phyloP scores from a whole-genome alignment of 1,284 basidiomycete species.

The Stygiomarasmius scandens region DNA sequence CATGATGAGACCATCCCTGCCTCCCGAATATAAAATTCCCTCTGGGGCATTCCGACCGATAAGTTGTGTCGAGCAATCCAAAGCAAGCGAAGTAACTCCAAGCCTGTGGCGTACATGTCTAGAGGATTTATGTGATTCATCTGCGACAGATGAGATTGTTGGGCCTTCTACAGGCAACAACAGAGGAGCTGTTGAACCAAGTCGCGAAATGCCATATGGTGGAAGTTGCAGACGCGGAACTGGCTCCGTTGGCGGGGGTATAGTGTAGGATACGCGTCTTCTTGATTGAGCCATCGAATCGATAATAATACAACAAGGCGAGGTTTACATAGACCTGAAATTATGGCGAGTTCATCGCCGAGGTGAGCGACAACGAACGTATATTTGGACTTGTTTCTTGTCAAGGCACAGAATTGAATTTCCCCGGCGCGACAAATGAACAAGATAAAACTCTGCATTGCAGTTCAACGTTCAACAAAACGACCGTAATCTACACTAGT shows the following conservation, averaged over 20 bases:
- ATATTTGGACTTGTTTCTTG: not conserved
- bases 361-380: not conserved
- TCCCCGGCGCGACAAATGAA: not conserved
- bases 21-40: conserved; percentile 93
- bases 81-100: conserved; percentile 81
- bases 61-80: conserved; percentile 84
- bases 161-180: conserved; percentile 46
- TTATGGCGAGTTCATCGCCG: conserved; percentile 8
- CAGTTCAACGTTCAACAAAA: no score
- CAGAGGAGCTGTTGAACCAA: conserved; percentile 69
- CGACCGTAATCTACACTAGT: not conserved
- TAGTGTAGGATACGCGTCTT: conserved; percentile 80
- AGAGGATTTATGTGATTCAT: conserved; percentile 25
- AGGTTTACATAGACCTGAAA: conserved; percentile 7
- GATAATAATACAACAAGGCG: not conserved
- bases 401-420: not conserved
- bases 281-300: conserved; percentile 7
- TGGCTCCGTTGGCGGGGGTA: conserved; percentile 69
- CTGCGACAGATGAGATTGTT: conserved; percentile 17
- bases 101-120: conserved; percentile 83
- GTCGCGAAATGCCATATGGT: conserved; percentile 55
- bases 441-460: no score
- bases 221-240: conserved; percentile 76
- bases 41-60: conserved; percentile 64
- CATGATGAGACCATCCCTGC: conserved; percentile 89